These are phyloP conservation scores for Arabidopsis lyrata DNA, from an alignment of 441 rosid species.

Conservation along the genomic window DNA sequence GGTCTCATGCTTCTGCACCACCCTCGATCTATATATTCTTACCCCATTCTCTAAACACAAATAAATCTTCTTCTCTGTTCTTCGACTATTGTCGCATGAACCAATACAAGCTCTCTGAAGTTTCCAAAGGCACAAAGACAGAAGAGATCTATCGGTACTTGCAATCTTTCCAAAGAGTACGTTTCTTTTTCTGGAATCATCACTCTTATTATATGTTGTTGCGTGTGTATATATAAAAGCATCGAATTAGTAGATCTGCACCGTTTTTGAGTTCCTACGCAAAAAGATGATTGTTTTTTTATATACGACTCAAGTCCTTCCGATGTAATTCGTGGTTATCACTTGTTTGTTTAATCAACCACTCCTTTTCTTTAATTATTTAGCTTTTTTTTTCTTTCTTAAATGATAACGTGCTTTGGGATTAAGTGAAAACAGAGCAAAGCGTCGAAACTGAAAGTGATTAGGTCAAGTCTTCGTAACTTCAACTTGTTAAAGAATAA, in stretches of 20 bases:
- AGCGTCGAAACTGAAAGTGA: constrained; percentile 33
- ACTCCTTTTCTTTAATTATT: constrained; percentile 20
- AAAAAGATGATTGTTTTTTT: neutral
- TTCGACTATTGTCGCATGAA: constrained; percentile 25
- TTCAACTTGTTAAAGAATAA: constrained; percentile 15
- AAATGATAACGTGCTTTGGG: constrained; percentile 29
- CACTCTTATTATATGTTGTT: constrained; percentile 8
- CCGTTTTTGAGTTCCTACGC: constrained; percentile 26
- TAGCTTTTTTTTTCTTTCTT: neutral
- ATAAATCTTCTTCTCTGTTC: constrained; percentile 22
- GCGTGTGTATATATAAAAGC: constrained; percentile 1
- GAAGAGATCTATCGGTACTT: constrained; percentile 30
- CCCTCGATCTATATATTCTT: constrained; percentile 37
- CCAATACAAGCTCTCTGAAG: neutral
- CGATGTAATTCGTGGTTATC: constrained; percentile 14
- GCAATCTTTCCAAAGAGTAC: constrained; percentile 19
- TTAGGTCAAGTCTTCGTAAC: constrained; percentile 40
- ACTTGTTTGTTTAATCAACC: constrained; percentile 28
- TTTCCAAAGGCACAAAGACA: constrained; percentile 8
- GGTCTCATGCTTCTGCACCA: constrained; percentile 47
- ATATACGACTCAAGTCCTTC: constrained; percentile 8
- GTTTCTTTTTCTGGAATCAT: constrained; percentile 21
- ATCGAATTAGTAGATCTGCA: constrained; percentile 33
- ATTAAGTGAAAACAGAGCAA: constrained; percentile 43
- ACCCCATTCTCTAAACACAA: constrained; percentile 15